Evolutionary conservation across 805 yeast genomes (phyloP), one percentile per base, ranked within the genome.

Genomic region (Wickerhamomyces bovis): DNA sequence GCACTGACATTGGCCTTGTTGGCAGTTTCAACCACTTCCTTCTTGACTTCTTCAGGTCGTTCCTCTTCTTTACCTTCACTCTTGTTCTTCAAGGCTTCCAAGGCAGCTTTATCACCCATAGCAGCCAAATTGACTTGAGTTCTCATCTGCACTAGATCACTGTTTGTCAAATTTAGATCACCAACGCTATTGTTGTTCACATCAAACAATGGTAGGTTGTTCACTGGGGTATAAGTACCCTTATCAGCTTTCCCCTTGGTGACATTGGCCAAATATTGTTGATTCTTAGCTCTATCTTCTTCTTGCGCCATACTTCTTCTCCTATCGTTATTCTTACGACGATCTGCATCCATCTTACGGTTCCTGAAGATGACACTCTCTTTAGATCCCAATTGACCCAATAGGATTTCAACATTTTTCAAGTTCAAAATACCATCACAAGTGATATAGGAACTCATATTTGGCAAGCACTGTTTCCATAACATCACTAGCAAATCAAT

Each of bases 341-440:
- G 75, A 35, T 71, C 67, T 58, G 90, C 97, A 45, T 75, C 76
- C 12, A 81, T 83, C 51, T 80, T 83, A 55, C 86, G 75, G 42
- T 76, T 75, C 48, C 78, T 73, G 67, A 94, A 87, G 42, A 94
- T 87, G 7, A 75, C 83, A 44, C 80, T 85, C 62, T 94, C 99
- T 58, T 83, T 83, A 30, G 69, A 59, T 9, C 92, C 86, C 38
- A 94, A 70, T 21, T 73, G 77, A 20, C 66, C 62, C 66, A 94
- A 67, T 48, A 94, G 66, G 42, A 72, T 72, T 55, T 90, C 95
- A 5, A 89, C 96, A 44, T 88, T 81, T 36, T 75, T 78, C 40
- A 90, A 64, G 60, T 89, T 81, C 43, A 94, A 75, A 16, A 72
- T 72, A 38, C 99, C 99, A 64, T 94, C 99, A 55, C 90, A 80